These are phyloP conservation scores for Suhomyces panamericanus DNA, from an alignment of 1,139 yeast genomes.

Conservation along the genomic window DNA sequence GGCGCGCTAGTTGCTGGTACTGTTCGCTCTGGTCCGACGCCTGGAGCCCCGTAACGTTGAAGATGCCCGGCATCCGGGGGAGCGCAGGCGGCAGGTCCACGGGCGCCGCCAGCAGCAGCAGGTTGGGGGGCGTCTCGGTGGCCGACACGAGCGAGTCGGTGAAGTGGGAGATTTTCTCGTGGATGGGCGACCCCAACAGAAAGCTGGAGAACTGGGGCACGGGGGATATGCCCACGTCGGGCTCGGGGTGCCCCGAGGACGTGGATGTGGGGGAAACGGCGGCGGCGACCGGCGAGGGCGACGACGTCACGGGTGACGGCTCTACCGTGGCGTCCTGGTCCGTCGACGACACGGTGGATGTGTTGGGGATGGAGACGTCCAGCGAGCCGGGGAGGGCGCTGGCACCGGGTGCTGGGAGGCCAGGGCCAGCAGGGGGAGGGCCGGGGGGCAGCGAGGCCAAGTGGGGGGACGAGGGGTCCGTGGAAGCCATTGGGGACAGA, in stretches of 20 bases:
- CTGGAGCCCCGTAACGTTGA: slow-evolving; percentile 55
- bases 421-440: neutral
- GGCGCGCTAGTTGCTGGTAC: slow-evolving; percentile 24
- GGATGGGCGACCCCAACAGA: slow-evolving; percentile 17
- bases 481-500: slow-evolving; percentile 3
- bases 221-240: neutral
- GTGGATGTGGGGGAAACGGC: neutral
- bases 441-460: slow-evolving; percentile 2
- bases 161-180: slow-evolving; percentile 16
- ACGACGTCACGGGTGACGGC: no score
- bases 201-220: neutral
- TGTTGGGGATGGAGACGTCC: no score
- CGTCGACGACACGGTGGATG: no score
- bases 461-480: slow-evolving; percentile 5
- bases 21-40: slow-evolving; percentile 19
- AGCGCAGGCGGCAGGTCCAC: slow-evolving; percentile 20
- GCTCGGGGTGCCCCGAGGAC: slow-evolving; percentile 1
- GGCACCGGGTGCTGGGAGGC: neutral
- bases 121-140: slow-evolving; percentile 9
- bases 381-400: no score
- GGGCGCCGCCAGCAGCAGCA: slow-evolving; percentile 2
- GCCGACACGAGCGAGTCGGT: slow-evolving; percentile 15
- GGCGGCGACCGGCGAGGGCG: neutral
- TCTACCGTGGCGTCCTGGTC: no score
- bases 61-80: slow-evolving; percentile 65